Evolutionary conservation across 805 yeast genomes (phyloP), one percentile per base, ranked within the genome.

Genomic region (Sporopachydermia quercuum): DNA sequence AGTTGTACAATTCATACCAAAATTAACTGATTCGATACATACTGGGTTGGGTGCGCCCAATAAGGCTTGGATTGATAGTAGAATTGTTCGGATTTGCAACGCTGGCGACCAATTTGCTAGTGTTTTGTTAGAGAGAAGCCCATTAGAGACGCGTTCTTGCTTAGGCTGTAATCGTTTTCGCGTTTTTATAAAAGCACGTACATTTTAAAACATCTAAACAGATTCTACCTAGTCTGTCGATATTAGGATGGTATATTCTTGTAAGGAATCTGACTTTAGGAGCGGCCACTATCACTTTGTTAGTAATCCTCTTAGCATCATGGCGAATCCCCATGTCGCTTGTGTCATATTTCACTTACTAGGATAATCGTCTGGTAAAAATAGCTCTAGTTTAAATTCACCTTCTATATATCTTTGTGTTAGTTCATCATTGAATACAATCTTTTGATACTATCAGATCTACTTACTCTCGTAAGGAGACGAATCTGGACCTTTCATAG

Each of bases 31-130:
- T 13, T 40, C n/a, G 16, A 11, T 11, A 41, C 45, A 34, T 39
- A 45, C 45, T 2, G 98, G 98, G 52, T 91, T 91, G 6, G 98
- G 98, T 3, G 95, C 86, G 2, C 94, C 95, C 39, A 91, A 63
- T 42, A 91, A 64, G 0, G 97, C 96, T 61, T 91, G 98, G 43
- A 91, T 80, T 5, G 95, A 83, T 42, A 91, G 66, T 45, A 91
- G 63, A 16, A 91, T 80, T 5, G 97, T 91, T 58, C 97, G 71
- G 47, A 91, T 91, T 57, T 91, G 97, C 44, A 89, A 66, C 0
- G 98, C 98, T 3, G 98, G 97, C 5, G 94, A 82, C 98, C 98
- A 91, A 61, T 89, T 87, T 50, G 83, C 75, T 56, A 43, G 4
- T 15, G 5, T 11, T 37, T 5, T n/a, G n/a, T n/a, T n/a, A n/a